Evolutionary conservation across 345 rosid species (phyloP), one percentile per base, ranked within the genome.

Genomic region (Isatis tinctoria): DNA sequence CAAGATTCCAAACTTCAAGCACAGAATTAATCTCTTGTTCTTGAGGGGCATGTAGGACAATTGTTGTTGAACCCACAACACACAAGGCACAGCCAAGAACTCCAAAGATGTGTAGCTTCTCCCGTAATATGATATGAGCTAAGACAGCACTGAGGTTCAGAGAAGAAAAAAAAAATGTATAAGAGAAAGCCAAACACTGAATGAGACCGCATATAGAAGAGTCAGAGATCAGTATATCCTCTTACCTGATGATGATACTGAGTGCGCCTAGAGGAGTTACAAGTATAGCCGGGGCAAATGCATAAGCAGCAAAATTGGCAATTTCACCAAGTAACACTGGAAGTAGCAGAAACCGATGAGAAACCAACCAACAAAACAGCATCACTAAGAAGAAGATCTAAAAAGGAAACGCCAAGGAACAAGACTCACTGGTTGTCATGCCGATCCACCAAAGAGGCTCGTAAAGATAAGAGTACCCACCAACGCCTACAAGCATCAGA

Each of bases 371-470:
- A 40, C 45, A 49, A 67, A 2, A 16, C 7, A 56, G 32, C 4
- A 54, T 5, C 32, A 35, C 33, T 27, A 41, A 16, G 48, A 49
- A 52, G 33, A 65, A 64, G 39, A 39, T 30, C 51, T 10, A 7
- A 10, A 41, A 37, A 61, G 13, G 4, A 8, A 64, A 56, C 4
- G 54, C 54, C 32, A 62, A 48, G 11, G 16, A 51, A 33, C n/a
- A 65, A 11, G 76, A 82, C 96, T 85, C 81, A 94, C 97, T 94
- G 51, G 98, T 90, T 73, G 87, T 90, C 98, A 94, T 94, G 85
- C 98, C 98, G 17, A 78, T 82, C 98, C 98, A 94, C 98, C 98
- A 94, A 56, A 91, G 91, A 73, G 98, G 98, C 87, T 94, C 96
- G 39, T 87, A 85, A 47, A 94, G 86, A 82, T 94, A 94, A 64